A percentile compares a stretch with the other conserved stretches of the same genome.
phyloP scores from a whole-genome alignment of 129 eudicot genomes.

The Pulicaria dysenterica region DNA sequence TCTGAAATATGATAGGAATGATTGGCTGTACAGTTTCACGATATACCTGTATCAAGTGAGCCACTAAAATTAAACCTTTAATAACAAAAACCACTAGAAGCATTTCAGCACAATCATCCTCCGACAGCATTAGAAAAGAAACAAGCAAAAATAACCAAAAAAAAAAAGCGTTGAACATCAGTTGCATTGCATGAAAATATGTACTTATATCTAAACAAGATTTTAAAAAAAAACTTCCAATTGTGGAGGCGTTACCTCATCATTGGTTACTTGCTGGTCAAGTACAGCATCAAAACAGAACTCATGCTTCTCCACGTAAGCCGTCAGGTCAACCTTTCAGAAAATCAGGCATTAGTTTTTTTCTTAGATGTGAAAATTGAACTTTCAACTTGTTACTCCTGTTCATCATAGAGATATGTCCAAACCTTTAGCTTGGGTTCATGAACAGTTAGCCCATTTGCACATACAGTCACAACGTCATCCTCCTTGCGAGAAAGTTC shows the following conservation, averaged over 20 bases:
- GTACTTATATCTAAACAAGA: neutral
- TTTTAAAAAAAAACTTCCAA: slow-evolving; percentile 1
- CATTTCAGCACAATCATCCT: slow-evolving; percentile 10
- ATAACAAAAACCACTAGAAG: neutral
- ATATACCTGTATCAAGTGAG: slow-evolving; percentile 58
- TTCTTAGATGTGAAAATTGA: slow-evolving; percentile 6
- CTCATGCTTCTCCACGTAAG: slow-evolving; percentile 95
- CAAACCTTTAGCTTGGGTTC: slow-evolving; percentile 95
- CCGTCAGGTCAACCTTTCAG: slow-evolving; percentile 92
- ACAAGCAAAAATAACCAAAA: too few relatives aligned
- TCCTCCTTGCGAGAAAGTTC: slow-evolving; percentile 94
- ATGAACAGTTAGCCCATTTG: slow-evolving; percentile 78
- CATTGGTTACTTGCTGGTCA: slow-evolving; percentile 83
- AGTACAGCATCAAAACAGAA: slow-evolving; percentile 98
- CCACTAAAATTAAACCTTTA: slow-evolving; percentile 16
- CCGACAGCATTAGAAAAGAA: neutral
- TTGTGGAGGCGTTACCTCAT: slow-evolving; percentile 62
- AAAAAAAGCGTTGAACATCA: neutral
- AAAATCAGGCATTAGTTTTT: slow-evolving; percentile 35
- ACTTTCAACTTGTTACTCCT: slow-evolving; percentile 4
- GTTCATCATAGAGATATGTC: slow-evolving; percentile 23
- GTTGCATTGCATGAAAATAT: slow-evolving; percentile 12
- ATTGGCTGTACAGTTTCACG: slow-evolving; percentile 86
- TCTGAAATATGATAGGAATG: slow-evolving; percentile 78
- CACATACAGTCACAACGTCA: slow-evolving; percentile 80